A percentile compares a stretch with the other conserved stretches of the same genome.
Evolutionary conservation across 805 yeast species (phyloP).

Genomic region (Pichia phayaonensis): DNA sequence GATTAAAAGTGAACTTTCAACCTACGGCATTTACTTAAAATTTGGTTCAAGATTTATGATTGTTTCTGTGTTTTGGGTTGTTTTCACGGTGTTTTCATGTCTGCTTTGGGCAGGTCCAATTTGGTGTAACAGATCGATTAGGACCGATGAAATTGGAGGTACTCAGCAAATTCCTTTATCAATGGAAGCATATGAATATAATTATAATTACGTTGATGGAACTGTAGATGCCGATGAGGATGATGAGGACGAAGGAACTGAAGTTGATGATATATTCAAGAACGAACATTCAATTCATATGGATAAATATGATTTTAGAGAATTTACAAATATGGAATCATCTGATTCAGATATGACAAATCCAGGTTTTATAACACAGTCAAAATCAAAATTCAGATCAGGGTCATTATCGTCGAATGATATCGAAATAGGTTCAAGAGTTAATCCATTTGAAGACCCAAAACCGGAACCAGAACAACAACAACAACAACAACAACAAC

Average conservation of each 20-base stretch:
- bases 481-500: not conserved
- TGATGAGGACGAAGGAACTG: not conserved
- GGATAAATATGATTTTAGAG: not conserved
- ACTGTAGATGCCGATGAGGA: not conserved
- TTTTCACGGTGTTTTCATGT: slow-evolving; percentile 21
- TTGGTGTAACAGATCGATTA: slow-evolving; percentile 48
- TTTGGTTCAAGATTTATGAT: slow-evolving; percentile 35
- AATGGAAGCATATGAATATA: slow-evolving; percentile 3
- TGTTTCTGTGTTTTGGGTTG: slow-evolving; percentile 29
- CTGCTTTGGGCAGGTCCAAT: slow-evolving; percentile 34
- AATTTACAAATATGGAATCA: not conserved
- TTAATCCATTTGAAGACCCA: not conserved
- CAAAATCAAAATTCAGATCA: not conserved
- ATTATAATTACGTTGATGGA: slow-evolving; percentile 6
- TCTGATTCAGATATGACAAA: not conserved
- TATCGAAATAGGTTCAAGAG: not conserved
- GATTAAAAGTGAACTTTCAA: slow-evolving; percentile 29
- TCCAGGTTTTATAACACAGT: not conserved
- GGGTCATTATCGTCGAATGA: not conserved
- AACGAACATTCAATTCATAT: too few species aligned
- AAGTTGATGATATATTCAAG: not conserved
- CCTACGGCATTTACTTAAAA: slow-evolving; percentile 39
- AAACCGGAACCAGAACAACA: too few species aligned
- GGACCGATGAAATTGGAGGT: not conserved
- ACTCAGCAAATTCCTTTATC: slow-evolving; percentile 6